phyloP scores from a whole-genome alignment of 2,329 filamentous ascomycete genomes.

The Bipolaris gigantea region DNA sequence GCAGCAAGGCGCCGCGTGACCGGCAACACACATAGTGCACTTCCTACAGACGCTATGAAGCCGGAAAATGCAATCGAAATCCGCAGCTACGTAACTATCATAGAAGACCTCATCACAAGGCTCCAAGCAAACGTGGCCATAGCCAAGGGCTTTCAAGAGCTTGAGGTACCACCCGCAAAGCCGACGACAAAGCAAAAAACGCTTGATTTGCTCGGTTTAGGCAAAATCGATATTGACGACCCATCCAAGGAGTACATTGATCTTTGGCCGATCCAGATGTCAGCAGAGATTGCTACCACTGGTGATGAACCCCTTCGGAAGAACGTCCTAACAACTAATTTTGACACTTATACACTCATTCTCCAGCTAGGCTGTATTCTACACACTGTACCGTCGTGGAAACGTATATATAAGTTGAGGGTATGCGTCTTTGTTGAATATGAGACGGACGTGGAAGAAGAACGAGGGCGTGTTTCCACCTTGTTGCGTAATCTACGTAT shows the following conservation, averaged over 20 bases:
- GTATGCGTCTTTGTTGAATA: slow-evolving; percentile 90
- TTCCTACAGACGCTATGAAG: slow-evolving; percentile 71
- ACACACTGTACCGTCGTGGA: slow-evolving; percentile 79
- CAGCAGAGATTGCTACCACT: slow-evolving; percentile 71
- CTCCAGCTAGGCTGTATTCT: slow-evolving; percentile 84
- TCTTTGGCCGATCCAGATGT: slow-evolving; percentile 93
- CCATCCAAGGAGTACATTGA: slow-evolving; percentile 79
- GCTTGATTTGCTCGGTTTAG: slow-evolving; percentile 29
- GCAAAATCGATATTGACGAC: slow-evolving; percentile 51
- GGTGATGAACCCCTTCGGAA: slow-evolving; percentile 49
- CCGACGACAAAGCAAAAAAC: slow-evolving; percentile 33
- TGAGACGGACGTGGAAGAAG: slow-evolving; percentile 79
- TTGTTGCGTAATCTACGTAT: slow-evolving; percentile 81
- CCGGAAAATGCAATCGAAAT: slow-evolving; percentile 69
- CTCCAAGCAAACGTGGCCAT: slow-evolving; percentile 83
- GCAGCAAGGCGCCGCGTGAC: slow-evolving; percentile 47
- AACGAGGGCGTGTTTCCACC: slow-evolving; percentile 69
- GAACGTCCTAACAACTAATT: slow-evolving; percentile 79
- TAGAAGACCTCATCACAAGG: slow-evolving; percentile 78
- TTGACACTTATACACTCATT: slow-evolving; percentile 88
- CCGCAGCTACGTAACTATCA: slow-evolving; percentile 75
- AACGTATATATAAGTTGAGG: slow-evolving; percentile 69
- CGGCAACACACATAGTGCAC: slow-evolving; percentile 58
- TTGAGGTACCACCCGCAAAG: slow-evolving; percentile 65
- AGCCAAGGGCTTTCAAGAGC: slow-evolving; percentile 75